Percentiles rank a stretch among this genome's conserved stretches.
phyloP scores from a whole-genome alignment of 805 yeast genomes.

The Candida coquimbonensis region DNA sequence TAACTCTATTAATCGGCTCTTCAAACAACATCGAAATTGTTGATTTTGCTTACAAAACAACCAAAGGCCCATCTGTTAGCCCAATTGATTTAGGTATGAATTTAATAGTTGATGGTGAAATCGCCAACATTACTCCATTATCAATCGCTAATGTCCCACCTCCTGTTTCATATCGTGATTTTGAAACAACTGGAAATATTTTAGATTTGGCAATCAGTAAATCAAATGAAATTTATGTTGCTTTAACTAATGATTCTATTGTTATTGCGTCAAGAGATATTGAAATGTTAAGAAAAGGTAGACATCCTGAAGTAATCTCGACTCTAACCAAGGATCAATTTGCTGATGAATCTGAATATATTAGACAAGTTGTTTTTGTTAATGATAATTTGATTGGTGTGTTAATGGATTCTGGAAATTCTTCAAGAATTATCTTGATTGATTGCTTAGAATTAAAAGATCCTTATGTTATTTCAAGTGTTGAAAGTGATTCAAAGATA shows the following conservation, averaged over 20 bases:
- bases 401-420: constrained; percentile 42
- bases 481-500: constrained; percentile 43
- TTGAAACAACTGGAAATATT: constrained; percentile 48
- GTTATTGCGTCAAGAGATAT: constrained; percentile 41
- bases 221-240: constrained; percentile 52
- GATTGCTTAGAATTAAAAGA: constrained; percentile 36
- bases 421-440: constrained; percentile 45
- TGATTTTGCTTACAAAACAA: constrained; percentile 57
- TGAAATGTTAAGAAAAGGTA: constrained; percentile 38
- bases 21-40: constrained; percentile 46
- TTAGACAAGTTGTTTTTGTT: constrained; percentile 60
- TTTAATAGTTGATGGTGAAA: constrained; percentile 71
- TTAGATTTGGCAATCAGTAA: constrained; percentile 58
- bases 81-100: constrained; percentile 76
- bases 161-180: constrained; percentile 71
- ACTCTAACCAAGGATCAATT: constrained; percentile 25
- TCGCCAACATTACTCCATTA: constrained; percentile 72
- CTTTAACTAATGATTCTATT: constrained; percentile 41
- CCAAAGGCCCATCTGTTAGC: constrained; percentile 59
- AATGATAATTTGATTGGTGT: constrained; percentile 48
- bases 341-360: constrained; percentile 34
- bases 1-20: constrained; percentile 63
- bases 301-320: constrained; percentile 34
- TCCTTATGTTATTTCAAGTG: constrained; percentile 34
- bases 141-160: constrained; percentile 90